Evolutionary conservation across 139 green algal genomes (phyloP), one percentile per base, ranked within the genome.

Genomic region (Chlorella sp.): DNA sequence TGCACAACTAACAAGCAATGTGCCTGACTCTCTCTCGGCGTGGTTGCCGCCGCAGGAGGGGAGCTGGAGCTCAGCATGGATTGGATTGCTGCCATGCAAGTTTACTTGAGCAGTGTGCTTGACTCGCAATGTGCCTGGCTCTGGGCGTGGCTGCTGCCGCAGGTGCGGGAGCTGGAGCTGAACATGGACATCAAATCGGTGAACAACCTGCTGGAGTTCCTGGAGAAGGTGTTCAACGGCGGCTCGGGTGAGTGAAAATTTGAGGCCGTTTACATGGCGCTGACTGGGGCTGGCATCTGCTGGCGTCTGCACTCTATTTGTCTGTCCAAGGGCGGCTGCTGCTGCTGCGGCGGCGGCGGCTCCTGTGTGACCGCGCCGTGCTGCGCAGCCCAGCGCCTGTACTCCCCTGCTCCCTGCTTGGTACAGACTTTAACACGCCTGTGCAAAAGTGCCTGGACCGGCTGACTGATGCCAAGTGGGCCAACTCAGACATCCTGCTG

Each of bases 141-240:
- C 51, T 20, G 11, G 11, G 44, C 44, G 11, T 55, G 44, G 7
- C 30, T n/a, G 32, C 34, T 9, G 26, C 6, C 56, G 30, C 88
- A 95, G 92, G 94, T 97, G 63, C 86, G 89, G 2, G 94, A 97
- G 89, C 87, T 97, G 80, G 94, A 97, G 91, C 90, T 97, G 30
- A 91, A 92, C 80, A 91, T 90, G 67, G 94, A 97, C 88, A 88
- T 94, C 70, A 80, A 81, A 44, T 91, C 80, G 39, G 83, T 97
- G 13, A 89, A 95, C 89, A 96, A 95, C 85, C 91, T 98, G 85
- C 92, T 98, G 68, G 86, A 90, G 79, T 98, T 98, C 78, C 80
- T 98, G 68, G 95, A 98, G 86, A 95, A 93, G 80, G 85, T 94
- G 63, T 98, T 98, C 93, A 98, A 98, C 69, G 95, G 95, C 44